Conservation (phyloP, 2,329 filamentous ascomycete species). For the Metarhizium guizhouense region DNA sequence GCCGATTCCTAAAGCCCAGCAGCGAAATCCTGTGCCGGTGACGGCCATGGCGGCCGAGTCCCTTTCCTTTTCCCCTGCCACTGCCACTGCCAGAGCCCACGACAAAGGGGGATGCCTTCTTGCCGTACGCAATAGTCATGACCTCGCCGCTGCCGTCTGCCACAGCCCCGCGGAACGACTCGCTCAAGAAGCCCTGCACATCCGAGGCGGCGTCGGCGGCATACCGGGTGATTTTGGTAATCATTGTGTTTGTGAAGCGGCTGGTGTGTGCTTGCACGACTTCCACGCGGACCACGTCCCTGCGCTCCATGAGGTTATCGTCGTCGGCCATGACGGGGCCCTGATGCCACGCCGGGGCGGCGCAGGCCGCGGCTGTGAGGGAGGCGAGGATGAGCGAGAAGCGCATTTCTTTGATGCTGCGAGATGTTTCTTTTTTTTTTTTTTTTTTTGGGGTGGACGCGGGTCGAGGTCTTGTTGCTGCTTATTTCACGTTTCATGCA, state of each 20-base stretch:
- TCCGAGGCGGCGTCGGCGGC: constrained; percentile 7
- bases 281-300: constrained; percentile 1
- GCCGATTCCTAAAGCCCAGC: constrained; percentile 7
- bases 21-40: constrained; percentile 4
- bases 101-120: background rate
- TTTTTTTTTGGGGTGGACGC: too few species aligned
- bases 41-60: background rate
- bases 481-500: too few species aligned
- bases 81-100: background rate
- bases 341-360: constrained; percentile 3
- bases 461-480: too few species aligned
- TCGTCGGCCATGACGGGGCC: constrained; percentile 7
- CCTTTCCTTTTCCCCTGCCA: background rate
- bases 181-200: constrained; percentile 3
- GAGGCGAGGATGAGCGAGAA: constrained; percentile 2
- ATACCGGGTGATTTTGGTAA: constrained; percentile 7
- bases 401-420: background rate
- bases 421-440: too few species aligned
- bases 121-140: constrained; percentile 5
- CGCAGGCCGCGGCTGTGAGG: background rate
- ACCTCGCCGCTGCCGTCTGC: constrained; percentile 11
- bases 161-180: constrained; percentile 6
- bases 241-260: background rate
- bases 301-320: constrained; percentile 8
- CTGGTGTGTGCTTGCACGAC: constrained; percentile 1